A percentile compares a stretch with the other conserved stretches of the same genome.
Evolutionary conservation across 2,329 filamentous ascomycete species (phyloP).

Genomic region (Didymellaceae sp.): DNA sequence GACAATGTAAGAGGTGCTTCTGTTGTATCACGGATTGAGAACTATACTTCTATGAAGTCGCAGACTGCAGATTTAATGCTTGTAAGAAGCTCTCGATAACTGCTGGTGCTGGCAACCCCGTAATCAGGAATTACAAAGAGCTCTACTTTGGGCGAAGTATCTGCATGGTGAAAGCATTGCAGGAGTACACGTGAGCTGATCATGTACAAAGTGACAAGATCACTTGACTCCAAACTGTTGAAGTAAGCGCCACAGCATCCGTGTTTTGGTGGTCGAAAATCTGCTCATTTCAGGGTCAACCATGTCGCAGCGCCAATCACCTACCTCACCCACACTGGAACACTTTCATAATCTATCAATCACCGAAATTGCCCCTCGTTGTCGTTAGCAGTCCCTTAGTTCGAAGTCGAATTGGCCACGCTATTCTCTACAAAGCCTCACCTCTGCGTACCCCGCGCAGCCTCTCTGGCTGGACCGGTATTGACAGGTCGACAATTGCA

Average conservation of each 20-base stretch:
- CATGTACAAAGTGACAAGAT: too few relatives aligned
- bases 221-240: too few relatives aligned
- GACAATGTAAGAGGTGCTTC: slow-evolving; percentile 25
- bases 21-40: background rate
- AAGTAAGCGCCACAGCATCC: too few relatives aligned
- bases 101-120: background rate
- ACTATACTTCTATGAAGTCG: background rate
- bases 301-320: slow-evolving; percentile 7
- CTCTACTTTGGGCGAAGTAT: background rate
- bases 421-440: background rate
- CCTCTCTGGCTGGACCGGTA: background rate
- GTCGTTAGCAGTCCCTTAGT: background rate
- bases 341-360: background rate
- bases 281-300: background rate
- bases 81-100: background rate
- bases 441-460: background rate
- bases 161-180: too few relatives aligned
- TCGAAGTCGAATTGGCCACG: background rate
- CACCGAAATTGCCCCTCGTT: background rate
- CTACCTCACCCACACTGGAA: background rate
- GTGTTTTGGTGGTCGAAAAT: too few relatives aligned
- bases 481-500: background rate
- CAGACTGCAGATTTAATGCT: background rate
- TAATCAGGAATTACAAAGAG: background rate
- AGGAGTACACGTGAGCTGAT: too few relatives aligned